Conservation (phyloP, 345 rosid species). For the Euphorbia peplus region DNA sequence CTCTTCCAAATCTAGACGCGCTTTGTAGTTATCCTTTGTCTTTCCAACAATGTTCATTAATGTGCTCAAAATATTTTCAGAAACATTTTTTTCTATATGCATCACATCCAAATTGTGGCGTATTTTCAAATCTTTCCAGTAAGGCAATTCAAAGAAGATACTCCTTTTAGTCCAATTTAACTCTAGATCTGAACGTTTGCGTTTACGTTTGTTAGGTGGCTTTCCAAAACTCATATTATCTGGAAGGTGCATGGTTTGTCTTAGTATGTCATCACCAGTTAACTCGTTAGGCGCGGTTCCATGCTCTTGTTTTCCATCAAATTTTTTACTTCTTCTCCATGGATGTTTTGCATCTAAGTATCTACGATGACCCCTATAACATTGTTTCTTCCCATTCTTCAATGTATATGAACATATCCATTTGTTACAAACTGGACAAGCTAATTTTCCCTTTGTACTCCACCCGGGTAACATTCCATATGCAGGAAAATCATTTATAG, state of each 20-base stretch:
- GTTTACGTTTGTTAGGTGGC: not conserved
- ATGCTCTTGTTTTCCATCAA: not conserved
- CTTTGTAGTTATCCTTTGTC: not conserved
- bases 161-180: not conserved
- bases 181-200: not conserved
- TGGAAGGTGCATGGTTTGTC: not conserved
- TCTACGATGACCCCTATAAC: not conserved
- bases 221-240: not conserved
- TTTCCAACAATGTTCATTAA: not conserved
- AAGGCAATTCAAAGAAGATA: not conserved
- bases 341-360: not conserved
- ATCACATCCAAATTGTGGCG: not conserved
- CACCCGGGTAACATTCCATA: not conserved
- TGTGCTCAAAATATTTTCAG: not conserved
- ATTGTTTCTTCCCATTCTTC: not conserved
- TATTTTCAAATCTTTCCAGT: not conserved
- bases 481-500: not conserved
- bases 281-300: not conserved
- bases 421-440: not conserved
- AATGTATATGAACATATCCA: not conserved
- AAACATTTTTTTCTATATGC: not conserved
- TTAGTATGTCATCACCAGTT: not conserved
- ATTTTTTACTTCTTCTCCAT: constrained; percentile 1
- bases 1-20: not conserved
- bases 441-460: not conserved